phyloP scores from a whole-genome alignment of 2,329 filamentous ascomycete genomes.

The Graphilbum sp. region DNA sequence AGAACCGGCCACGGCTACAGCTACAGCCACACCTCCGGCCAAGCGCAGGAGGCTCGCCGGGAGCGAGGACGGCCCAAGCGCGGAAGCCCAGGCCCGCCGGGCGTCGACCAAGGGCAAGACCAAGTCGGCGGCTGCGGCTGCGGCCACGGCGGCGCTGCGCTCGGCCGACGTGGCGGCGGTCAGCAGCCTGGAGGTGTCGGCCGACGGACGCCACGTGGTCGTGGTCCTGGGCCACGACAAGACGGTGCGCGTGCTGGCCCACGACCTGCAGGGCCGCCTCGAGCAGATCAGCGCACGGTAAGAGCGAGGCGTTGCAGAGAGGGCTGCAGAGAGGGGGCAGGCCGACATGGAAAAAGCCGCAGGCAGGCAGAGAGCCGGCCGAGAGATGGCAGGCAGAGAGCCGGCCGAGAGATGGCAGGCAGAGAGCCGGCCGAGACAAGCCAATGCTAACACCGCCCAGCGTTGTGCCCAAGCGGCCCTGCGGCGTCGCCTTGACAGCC shows the following conservation, averaged over 20 bases:
- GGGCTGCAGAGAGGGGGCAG: too few species aligned
- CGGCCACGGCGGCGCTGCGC: slow-evolving; percentile 14
- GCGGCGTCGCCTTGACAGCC: slow-evolving; percentile 52
- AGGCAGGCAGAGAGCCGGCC: too few species aligned
- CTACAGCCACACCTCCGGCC: not conserved
- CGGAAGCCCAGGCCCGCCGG: not conserved
- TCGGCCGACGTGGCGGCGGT: slow-evolving; percentile 44
- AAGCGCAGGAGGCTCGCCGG: slow-evolving; percentile 13
- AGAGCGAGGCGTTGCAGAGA: slow-evolving; percentile 3
- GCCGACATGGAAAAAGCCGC: too few species aligned
- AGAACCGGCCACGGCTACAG: slow-evolving; percentile 11
- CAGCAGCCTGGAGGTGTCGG: slow-evolving; percentile 48
- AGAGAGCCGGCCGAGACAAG: slow-evolving; percentile 3
- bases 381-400: too few species aligned
- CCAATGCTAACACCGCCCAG: slow-evolving; percentile 24
- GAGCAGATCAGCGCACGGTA: slow-evolving; percentile 58
- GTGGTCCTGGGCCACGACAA: slow-evolving; percentile 87
- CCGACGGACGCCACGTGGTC: slow-evolving; percentile 51
- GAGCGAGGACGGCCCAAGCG: not conserved
- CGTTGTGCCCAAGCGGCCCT: slow-evolving; percentile 78
- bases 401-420: too few species aligned
- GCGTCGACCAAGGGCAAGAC: not conserved
- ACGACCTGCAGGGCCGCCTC: slow-evolving; percentile 44
- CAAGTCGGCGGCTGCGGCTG: not conserved
- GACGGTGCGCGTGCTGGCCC: slow-evolving; percentile 63